phyloP scores from a whole-genome alignment of 1,139 yeast genomes.

The Suhomyces terraborum region DNA sequence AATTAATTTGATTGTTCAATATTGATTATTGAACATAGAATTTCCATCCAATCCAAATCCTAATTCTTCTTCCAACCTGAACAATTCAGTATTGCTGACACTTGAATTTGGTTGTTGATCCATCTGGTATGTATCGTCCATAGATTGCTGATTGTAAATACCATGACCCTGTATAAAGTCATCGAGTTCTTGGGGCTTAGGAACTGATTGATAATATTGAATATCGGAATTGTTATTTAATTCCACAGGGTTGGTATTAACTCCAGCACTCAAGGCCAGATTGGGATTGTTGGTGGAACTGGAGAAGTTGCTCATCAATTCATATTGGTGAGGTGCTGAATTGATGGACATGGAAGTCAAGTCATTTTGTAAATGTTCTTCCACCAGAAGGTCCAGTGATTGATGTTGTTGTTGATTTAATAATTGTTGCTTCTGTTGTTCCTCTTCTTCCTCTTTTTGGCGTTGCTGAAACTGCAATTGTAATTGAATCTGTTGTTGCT shows the following conservation, averaged over 20 bases:
- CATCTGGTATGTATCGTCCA: slow-evolving; percentile 14
- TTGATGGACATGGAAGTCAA: slow-evolving; percentile 14
- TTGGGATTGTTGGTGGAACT: slow-evolving; percentile 12
- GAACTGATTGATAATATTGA: slow-evolving; percentile 41
- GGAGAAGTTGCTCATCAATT: slow-evolving; percentile 15
- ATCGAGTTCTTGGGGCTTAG: slow-evolving; percentile 51
- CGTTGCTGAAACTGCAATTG: slow-evolving; percentile 40
- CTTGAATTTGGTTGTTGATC: slow-evolving; percentile 9
- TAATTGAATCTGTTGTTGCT: slow-evolving; percentile 55
- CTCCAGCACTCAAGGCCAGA: slow-evolving; percentile 30
- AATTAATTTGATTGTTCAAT: neutral
- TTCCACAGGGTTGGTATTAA: slow-evolving; percentile 33
- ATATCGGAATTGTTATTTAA: slow-evolving; percentile 24
- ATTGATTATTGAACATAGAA: slow-evolving; percentile 24
- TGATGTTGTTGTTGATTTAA: slow-evolving; percentile 18
- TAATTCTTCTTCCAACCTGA: slow-evolving; percentile 47
- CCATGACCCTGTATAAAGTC: slow-evolving; percentile 34
- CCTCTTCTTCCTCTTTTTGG: slow-evolving; percentile 29
- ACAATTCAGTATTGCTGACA: slow-evolving; percentile 29
- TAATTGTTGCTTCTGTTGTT: slow-evolving; percentile 20
- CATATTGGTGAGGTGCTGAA: slow-evolving; percentile 19
- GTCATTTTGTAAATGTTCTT: slow-evolving; percentile 11
- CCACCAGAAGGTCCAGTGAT: slow-evolving; percentile 14
- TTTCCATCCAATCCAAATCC: slow-evolving; percentile 52
- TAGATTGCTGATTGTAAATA: slow-evolving; percentile 14